Evolutionary conservation across 352 stramenopile genomes (phyloP).

Genomic region (Phytophthora pseudosyringae): DNA sequence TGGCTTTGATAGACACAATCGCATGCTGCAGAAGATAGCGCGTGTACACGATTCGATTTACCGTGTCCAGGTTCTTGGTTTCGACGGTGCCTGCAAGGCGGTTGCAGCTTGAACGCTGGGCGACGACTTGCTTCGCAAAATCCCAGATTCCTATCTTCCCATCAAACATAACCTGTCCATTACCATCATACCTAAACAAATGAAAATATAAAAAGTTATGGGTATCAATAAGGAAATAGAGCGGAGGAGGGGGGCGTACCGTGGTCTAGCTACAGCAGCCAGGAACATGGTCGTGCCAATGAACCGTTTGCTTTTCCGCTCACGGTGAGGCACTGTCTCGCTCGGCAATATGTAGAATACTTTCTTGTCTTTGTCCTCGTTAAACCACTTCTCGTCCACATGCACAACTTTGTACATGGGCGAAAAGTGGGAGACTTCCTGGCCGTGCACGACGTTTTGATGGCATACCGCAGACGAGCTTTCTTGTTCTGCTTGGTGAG

Average conservation of each 20-base stretch:
- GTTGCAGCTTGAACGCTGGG: constrained; percentile 1
- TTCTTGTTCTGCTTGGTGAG: no score
- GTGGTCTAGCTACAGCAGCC: constrained; percentile 19
- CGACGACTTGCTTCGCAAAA: constrained; percentile 1
- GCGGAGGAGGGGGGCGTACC: not conserved
- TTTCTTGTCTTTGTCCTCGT: constrained; percentile 13
- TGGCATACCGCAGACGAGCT: no score
- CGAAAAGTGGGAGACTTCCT: constrained; percentile 1
- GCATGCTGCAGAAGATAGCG: not conserved
- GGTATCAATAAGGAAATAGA: not conserved
- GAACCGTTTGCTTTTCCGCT: constrained; percentile 24
- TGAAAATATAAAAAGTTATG: not conserved
- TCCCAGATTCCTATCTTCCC: constrained; percentile 7
- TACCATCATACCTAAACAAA: not conserved
- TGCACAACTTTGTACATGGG: constrained; percentile 34
- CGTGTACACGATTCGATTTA: not conserved
- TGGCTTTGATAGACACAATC: not conserved
- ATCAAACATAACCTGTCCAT: constrained; percentile 11
- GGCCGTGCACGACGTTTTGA: no score
- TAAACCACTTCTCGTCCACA: constrained; percentile 34
- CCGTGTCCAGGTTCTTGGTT: constrained; percentile 4
- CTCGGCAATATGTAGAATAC: constrained; percentile 18
- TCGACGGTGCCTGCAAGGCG: not conserved
- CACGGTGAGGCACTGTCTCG: constrained; percentile 14
- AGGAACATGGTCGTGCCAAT: constrained; percentile 38